Evolutionary conservation across 1,139 yeast genomes (phyloP), one percentile per base, ranked within the genome.

Genomic region (Saccharomyces hybrid): DNA sequence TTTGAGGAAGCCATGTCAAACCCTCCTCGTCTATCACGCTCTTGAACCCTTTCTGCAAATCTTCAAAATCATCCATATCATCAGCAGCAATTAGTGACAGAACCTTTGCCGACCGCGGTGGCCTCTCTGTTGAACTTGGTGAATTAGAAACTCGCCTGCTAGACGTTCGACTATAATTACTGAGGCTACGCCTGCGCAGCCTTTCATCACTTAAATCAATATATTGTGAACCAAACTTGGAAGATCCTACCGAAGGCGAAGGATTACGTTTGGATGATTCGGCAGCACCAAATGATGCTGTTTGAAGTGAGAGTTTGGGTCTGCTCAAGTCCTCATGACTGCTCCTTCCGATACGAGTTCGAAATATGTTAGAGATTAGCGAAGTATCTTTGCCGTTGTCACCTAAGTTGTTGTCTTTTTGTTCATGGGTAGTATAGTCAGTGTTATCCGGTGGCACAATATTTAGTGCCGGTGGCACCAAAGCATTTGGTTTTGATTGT

Each of bases 1-100:
- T 38, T 46, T 62, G 67, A 3, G 70, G 70, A 6, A 67, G 55
- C 70, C 70, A 67, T 1, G 65, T 53, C 34, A 58, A 54, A 16
- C 66, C 68, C 28, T 60, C 62, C 9, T 60, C 64, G 48, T 60
- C 64, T 29, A 62, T 53, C 7, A 64, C 67, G 49, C 60, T 58
- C 47, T 60, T 54, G 49, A 68, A 67, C 27, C 60, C 70, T 38
- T 65, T 65, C 53, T 68, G 70, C 32, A 68, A 54, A 54, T 62
- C 65, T 46, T 65, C 59, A 54, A 66, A 68, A 38, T 68, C 71
- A 50, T 65, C 67, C 61, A 67, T 58, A 54, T 68, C 71, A 49
- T 66, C 69, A 2, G 66, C 68, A 25, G 59, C 69, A 27, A 63
- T 58, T 41, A 57, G 60, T 1, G 70, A 64, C 27, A 66, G 51